Evolutionary conservation across 202 grass and related monocot species (phyloP).

Genomic region (Zizania palustris): DNA sequence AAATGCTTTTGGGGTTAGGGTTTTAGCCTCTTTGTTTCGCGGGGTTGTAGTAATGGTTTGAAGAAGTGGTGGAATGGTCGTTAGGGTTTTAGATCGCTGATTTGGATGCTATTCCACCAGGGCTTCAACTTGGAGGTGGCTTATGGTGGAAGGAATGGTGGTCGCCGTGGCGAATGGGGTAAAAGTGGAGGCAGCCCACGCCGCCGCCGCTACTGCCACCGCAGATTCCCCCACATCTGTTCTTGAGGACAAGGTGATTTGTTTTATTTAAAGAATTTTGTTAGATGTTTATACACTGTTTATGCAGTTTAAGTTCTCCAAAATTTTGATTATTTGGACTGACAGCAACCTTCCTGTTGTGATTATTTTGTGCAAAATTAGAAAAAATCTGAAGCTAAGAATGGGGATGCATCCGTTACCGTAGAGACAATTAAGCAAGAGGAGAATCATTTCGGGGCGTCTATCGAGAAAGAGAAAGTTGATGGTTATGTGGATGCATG

Average conservation of each 20-base stretch:
- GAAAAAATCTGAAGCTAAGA: slow-evolving; percentile 52
- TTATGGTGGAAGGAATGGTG: slow-evolving; percentile 49
- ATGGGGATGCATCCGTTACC: not conserved
- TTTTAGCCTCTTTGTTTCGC: not conserved
- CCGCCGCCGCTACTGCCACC: not conserved
- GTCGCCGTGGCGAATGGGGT: slow-evolving; percentile 40
- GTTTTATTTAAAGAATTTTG: not conserved
- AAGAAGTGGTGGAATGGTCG: not conserved
- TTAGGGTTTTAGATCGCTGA: slow-evolving; percentile 25
- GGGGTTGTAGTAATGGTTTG: not conserved
- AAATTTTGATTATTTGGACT: not conserved
- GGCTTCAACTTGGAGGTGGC: slow-evolving; percentile 31
- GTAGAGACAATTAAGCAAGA: slow-evolving; percentile 18
- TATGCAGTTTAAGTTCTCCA: not conserved
- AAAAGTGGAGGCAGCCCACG: slow-evolving; percentile 33
- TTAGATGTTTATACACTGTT: not conserved
- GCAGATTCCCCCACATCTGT: slow-evolving; percentile 89
- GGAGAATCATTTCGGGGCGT: not conserved
- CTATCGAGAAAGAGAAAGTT: not conserved
- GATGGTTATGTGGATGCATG: slow-evolving; percentile 29
- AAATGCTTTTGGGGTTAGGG: not conserved
- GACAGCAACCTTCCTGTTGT: not conserved
- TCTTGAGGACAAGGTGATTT: slow-evolving; percentile 77
- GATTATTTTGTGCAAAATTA: slow-evolving; percentile 35
- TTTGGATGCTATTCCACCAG: slow-evolving; percentile 7